Percentiles rank a stretch among this genome's conserved stretches.
These are phyloP conservation scores for Peterozyma xylosa DNA, from an alignment of 805 yeast genomes.

Conservation along the genomic window DNA sequence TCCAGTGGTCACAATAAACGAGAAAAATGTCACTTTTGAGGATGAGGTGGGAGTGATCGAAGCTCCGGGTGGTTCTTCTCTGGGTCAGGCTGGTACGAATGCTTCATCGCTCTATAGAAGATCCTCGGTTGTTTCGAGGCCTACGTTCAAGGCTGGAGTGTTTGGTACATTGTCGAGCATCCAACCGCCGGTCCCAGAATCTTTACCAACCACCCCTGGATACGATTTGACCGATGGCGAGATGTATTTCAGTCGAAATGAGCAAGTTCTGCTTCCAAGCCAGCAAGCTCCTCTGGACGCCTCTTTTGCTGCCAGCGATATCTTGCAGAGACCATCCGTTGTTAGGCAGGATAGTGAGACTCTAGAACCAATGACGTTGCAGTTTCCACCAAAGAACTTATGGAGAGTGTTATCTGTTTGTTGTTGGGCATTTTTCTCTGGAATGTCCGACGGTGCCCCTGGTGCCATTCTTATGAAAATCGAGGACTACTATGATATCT, in stretches of 20 bases:
- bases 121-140: background rate
- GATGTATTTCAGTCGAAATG: background rate
- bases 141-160: conserved; percentile 1
- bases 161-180: conserved; percentile 11
- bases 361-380: conserved; percentile 25
- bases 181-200: conserved; percentile 31
- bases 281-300: conserved; percentile 6
- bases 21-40: too few species aligned
- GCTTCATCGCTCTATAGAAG: conserved; percentile 3
- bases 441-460: conserved; percentile 49
- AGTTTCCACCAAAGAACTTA: conserved; percentile 33
- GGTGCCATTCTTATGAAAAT: conserved; percentile 54
- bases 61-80: too few species aligned
- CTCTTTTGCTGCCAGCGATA: background rate
- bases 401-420: conserved; percentile 34
- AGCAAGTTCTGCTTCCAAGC: conserved; percentile 10
- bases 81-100: too few species aligned
- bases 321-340: background rate
- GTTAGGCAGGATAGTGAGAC: background rate
- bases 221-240: conserved; percentile 16
- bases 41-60: too few species aligned
- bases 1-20: too few species aligned
- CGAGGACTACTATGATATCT: conserved; percentile 38
- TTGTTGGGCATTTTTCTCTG: conserved; percentile 32
- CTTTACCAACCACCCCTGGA: conserved; percentile 34